Conservation (phyloP, 805 yeast species). For the Zygosaccharomyces kombuchaensis region DNA sequence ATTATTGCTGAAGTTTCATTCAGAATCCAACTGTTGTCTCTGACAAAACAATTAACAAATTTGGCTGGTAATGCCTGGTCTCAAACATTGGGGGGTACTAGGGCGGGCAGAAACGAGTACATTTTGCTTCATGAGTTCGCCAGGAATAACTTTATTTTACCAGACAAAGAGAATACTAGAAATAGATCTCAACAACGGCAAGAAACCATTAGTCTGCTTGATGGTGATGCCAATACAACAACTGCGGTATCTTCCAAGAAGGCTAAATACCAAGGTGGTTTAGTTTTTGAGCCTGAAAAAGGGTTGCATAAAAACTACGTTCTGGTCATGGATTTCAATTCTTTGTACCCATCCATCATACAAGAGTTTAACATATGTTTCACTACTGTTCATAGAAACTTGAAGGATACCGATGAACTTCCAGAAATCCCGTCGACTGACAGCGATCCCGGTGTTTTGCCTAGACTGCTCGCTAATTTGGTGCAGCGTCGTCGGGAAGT, state of each 20-base stretch:
- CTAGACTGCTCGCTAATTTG: conserved; percentile 72
- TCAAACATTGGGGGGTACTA: conserved; percentile 86
- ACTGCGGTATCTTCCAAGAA: conserved; percentile 51
- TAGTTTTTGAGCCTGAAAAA: conserved; percentile 94
- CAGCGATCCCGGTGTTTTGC: conserved; percentile 73
- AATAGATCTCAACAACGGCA: conserved; percentile 33
- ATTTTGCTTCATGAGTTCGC: conserved; percentile 89
- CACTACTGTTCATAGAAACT: conserved; percentile 80
- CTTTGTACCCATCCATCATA: conserved; percentile 93
- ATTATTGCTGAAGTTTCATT: conserved; percentile 77
- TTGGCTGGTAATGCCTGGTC: conserved; percentile 98
- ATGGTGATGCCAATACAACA: conserved; percentile 36
- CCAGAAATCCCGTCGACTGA: conserved; percentile 65
- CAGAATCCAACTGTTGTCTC: conserved; percentile 75
- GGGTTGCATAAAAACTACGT: conserved; percentile 87
- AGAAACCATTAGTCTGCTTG: conserved; percentile 26
- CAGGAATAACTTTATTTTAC: conserved; percentile 74
- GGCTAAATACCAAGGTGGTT: conserved; percentile 84
- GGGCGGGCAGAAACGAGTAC: conserved; percentile 93
- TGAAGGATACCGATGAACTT: conserved; percentile 51
- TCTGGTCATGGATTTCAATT: conserved; percentile 96
- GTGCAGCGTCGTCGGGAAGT: conserved; percentile 93
- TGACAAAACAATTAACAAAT: conserved; percentile 86
- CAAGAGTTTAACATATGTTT: conserved; percentile 97
- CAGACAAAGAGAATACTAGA: conserved; percentile 64